Evolutionary conservation across 2,329 filamentous ascomycete species (phyloP).

Genomic region (Biscogniauxia sp.): DNA sequence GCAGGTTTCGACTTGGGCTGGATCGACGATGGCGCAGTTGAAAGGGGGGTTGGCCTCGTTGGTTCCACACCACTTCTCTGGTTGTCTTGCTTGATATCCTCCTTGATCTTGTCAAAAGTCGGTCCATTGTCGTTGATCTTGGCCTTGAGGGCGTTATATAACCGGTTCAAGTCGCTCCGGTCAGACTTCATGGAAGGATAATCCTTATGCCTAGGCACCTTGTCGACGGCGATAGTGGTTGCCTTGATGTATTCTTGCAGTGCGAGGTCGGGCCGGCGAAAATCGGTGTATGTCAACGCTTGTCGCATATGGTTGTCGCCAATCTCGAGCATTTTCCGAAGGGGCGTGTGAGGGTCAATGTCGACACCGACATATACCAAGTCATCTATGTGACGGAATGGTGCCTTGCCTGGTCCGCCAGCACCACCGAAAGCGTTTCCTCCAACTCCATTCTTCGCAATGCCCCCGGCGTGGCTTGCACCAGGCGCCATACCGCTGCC

Average conservation of each 20-base stretch:
- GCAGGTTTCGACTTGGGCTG: slow-evolving; percentile 37
- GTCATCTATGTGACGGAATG: slow-evolving; percentile 54
- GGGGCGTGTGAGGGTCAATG: slow-evolving; percentile 47
- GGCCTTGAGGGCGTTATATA: slow-evolving; percentile 50
- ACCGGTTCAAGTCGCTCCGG: slow-evolving; percentile 44
- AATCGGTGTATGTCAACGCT: slow-evolving; percentile 61
- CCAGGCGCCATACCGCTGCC: slow-evolving; percentile 19
- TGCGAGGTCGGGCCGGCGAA: slow-evolving; percentile 68
- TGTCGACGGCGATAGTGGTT: slow-evolving; percentile 72
- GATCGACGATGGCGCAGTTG: slow-evolving; percentile 8
- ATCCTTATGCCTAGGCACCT: slow-evolving; percentile 74
- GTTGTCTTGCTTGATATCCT: slow-evolving; percentile 66
- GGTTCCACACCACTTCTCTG: slow-evolving; percentile 57
- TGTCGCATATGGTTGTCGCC: slow-evolving; percentile 54
- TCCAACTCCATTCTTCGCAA: slow-evolving; percentile 1
- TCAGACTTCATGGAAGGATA: slow-evolving; percentile 63
- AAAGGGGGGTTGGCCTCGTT: slow-evolving; percentile 24
- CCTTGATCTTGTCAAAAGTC: slow-evolving; percentile 56
- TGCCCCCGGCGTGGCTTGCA: slow-evolving; percentile 8
- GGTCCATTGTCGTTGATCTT: slow-evolving; percentile 47
- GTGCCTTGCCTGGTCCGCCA: slow-evolving; percentile 29
- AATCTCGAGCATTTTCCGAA: slow-evolving; percentile 51
- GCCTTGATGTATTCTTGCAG: slow-evolving; percentile 83
- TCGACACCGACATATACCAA: slow-evolving; percentile 46
- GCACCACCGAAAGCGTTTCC: slow-evolving; percentile 9